Percentiles rank a stretch among this genome's conserved stretches.
These are phyloP conservation scores for Russula ochroleuca DNA, from an alignment of 768 basidiomycete genomes.

Conservation along the genomic window DNA sequence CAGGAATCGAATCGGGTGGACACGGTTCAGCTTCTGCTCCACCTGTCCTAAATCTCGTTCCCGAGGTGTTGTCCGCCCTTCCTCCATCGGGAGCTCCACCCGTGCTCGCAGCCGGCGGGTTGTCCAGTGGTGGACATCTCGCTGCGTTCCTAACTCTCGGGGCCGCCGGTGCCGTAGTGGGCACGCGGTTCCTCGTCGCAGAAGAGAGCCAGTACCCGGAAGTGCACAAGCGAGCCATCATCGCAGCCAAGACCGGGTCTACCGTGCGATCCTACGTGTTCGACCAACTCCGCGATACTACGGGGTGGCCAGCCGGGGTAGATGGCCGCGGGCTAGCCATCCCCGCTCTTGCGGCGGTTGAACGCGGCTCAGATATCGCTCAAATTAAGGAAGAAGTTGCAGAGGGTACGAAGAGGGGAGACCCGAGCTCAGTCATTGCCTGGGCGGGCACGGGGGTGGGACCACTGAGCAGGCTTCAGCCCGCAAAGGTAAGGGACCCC, in stretches of 20 bases:
- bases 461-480: conserved; percentile 30
- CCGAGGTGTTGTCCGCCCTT: conserved; percentile 47
- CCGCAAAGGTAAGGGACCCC: conserved; percentile 30
- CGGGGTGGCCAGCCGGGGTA: conserved; percentile 37
- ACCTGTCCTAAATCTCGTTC: conserved; percentile 57
- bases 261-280: conserved; percentile 36
- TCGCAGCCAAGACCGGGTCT: conserved; percentile 30
- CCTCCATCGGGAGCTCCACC: conserved; percentile 43
- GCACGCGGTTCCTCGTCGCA: conserved; percentile 71
- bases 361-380: conserved; percentile 17
- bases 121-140: conserved; percentile 60
- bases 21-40: conserved; percentile 58
- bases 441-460: conserved; percentile 39
- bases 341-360: conserved; percentile 24
- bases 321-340: conserved; percentile 45
- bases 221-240: conserved; percentile 35
- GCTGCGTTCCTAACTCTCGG: conserved; percentile 64
- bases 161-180: conserved; percentile 61
- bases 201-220: conserved; percentile 48
- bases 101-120: conserved; percentile 71
- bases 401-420: conserved; percentile 30
- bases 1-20: conserved; percentile 78
- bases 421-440: conserved; percentile 31
- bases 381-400: conserved; percentile 24
- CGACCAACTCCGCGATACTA: conserved; percentile 34